A percentile compares a stretch with the other conserved stretches of the same genome.
Evolutionary conservation across 1,139 yeast species (phyloP).

Genomic region (Hemisphaericaspora lyxosophila): DNA sequence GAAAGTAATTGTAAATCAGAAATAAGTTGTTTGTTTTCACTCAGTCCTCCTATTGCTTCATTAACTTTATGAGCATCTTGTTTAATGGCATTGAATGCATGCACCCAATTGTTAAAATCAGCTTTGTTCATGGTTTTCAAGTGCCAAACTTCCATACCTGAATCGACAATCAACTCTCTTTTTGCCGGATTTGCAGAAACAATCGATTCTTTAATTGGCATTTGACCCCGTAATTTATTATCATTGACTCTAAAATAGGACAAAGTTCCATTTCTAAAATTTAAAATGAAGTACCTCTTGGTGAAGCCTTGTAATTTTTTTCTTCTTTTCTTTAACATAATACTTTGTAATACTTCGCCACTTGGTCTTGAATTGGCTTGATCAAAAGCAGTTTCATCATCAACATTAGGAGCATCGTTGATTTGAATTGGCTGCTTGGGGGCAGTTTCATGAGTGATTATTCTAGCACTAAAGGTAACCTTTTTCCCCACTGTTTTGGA

Average conservation of each 20-base stretch:
- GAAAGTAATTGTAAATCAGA: slow-evolving; percentile 19
- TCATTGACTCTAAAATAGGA: slow-evolving; percentile 75
- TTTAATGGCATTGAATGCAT: slow-evolving; percentile 62
- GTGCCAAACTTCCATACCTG: slow-evolving; percentile 96
- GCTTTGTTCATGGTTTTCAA: slow-evolving; percentile 63
- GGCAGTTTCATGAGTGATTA: slow-evolving; percentile 21
- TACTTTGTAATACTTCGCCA: slow-evolving; percentile 71
- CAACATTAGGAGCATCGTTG: slow-evolving; percentile 5
- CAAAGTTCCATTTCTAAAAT: slow-evolving; percentile 77
- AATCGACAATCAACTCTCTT: slow-evolving; percentile 76
- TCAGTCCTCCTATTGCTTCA: slow-evolving; percentile 9
- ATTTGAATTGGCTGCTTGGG: neutral
- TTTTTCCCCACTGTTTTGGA: slow-evolving; percentile 84
- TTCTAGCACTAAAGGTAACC: slow-evolving; percentile 63
- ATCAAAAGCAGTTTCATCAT: slow-evolving; percentile 5
- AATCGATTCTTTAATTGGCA: slow-evolving; percentile 80
- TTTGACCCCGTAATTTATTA: slow-evolving; percentile 81
- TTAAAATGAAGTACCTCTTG: slow-evolving; percentile 79
- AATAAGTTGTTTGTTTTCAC: slow-evolving; percentile 2
- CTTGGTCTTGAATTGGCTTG: slow-evolving; percentile 32
- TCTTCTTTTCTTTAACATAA: slow-evolving; percentile 71
- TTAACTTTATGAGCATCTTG: slow-evolving; percentile 16
- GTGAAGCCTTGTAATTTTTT: slow-evolving; percentile 81
- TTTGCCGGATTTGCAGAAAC: slow-evolving; percentile 74
- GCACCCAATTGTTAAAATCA: slow-evolving; percentile 81